These are phyloP conservation scores for Suillus bovinus DNA, from an alignment of 768 basidiomycete genomes.

Conservation along the genomic window DNA sequence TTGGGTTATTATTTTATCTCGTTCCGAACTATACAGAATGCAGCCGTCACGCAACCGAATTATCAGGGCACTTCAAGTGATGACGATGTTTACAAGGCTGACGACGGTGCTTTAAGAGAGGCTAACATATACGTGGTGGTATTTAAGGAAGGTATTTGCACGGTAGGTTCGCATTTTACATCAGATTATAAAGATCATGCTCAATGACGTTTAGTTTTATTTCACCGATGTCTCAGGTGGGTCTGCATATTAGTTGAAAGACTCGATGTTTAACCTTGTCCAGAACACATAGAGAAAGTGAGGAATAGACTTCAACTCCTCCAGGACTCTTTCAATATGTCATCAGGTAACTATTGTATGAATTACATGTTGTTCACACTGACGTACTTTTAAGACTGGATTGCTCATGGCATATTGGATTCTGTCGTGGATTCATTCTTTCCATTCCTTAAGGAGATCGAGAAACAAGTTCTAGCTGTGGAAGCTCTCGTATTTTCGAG, in stretches of 20 bases:
- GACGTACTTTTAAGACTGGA: conserved; percentile 65
- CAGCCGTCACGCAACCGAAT: conserved; percentile 41
- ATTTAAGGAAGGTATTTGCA: conserved; percentile 84
- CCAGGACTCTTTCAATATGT: conserved; percentile 63
- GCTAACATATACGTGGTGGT: conserved; percentile 89
- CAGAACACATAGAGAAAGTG: conserved; percentile 79
- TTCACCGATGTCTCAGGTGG: conserved; percentile 79
- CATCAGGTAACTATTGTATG: conserved; percentile 55
- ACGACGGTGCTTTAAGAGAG: conserved; percentile 59
- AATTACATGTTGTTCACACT: neutral
- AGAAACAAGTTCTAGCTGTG: conserved; percentile 75
- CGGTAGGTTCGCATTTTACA: conserved; percentile 42
- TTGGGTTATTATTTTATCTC: conserved; percentile 93
- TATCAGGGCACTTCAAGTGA: conserved; percentile 28
- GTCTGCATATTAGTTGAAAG: neutral
- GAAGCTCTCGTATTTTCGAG: conserved; percentile 64
- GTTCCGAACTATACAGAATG: conserved; percentile 77
- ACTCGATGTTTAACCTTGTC: conserved; percentile 8
- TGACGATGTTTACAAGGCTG: conserved; percentile 28
- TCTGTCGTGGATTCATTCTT: conserved; percentile 95
- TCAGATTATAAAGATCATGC: neutral
- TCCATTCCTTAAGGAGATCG: conserved; percentile 78
- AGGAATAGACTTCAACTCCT: conserved; percentile 66
- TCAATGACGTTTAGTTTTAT: conserved; percentile 63
- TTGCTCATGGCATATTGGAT: conserved; percentile 89